These are phyloP conservation scores for Lodderomyces oxycetoniae DNA, from an alignment of 1,139 yeast species.

Conservation along the genomic window DNA sequence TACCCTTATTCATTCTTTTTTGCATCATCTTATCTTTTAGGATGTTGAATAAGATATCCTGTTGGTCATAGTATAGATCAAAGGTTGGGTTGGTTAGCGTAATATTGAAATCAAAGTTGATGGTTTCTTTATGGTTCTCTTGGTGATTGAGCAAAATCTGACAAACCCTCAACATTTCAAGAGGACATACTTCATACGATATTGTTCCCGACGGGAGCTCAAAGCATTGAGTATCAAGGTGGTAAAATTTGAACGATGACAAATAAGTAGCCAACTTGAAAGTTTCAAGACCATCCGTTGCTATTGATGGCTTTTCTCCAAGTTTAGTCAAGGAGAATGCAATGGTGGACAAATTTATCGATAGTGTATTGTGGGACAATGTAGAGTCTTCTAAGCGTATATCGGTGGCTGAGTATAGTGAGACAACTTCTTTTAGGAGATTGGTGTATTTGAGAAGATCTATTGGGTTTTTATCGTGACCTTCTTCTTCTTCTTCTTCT, in stretches of 20 bases:
- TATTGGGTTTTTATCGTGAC: neutral
- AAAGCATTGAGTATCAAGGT: constrained; percentile 28
- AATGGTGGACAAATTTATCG: constrained; percentile 21
- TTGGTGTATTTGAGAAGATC: constrained; percentile 10
- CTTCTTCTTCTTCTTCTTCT: constrained; percentile 3
- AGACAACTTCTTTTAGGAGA: constrained; percentile 9
- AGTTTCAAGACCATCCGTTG: constrained; percentile 3
- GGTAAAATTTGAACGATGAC: constrained; percentile 28
- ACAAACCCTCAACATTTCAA: constrained; percentile 13
- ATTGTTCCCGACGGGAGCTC: constrained; percentile 37
- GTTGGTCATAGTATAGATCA: constrained; percentile 39
- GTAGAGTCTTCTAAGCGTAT: constrained; percentile 31
- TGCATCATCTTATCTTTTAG: constrained; percentile 11
- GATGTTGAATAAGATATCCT: constrained; percentile 16
- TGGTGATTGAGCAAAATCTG: constrained; percentile 13
- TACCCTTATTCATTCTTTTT: constrained; percentile 10
- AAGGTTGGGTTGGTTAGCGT: constrained; percentile 31
- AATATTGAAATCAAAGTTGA: constrained; percentile 19
- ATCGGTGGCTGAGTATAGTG: constrained; percentile 15
- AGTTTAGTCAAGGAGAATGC: constrained; percentile 15
- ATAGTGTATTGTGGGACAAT: constrained; percentile 17
- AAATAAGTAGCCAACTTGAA: constrained; percentile 15
- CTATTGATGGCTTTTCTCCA: constrained; percentile 9
- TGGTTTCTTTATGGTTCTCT: constrained; percentile 11
- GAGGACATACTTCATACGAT: constrained; percentile 20